A percentile compares a stretch with the other conserved stretches of the same genome.
These are phyloP conservation scores for Spinacia oleracea DNA, from an alignment of 179 eudicot species.

Conservation along the genomic window DNA sequence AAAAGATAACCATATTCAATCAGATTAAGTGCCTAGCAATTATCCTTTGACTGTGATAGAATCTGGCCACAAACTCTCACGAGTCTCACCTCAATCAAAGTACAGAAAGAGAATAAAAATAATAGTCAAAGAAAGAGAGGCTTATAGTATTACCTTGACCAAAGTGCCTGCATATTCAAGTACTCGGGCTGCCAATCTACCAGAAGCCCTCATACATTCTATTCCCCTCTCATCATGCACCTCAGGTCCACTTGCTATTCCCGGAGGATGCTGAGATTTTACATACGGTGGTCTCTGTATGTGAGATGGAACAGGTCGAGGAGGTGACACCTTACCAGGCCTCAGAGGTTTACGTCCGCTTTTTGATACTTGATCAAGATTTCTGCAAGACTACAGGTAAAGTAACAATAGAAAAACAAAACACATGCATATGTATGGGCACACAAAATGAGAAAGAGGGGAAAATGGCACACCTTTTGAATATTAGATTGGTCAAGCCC, in stretches of 20 bases:
- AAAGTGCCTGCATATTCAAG: constrained; percentile 95
- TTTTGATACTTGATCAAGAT: constrained; percentile 44
- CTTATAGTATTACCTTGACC: constrained; percentile 61
- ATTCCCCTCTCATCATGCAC: constrained; percentile 82
- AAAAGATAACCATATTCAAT: not conserved
- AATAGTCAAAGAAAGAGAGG: constrained; percentile 6
- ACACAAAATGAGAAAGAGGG: not conserved
- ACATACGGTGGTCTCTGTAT: constrained; percentile 84
- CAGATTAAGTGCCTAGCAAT: not conserved
- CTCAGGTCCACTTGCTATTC: constrained; percentile 70
- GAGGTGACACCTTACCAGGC: constrained; percentile 89
- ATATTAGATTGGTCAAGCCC: constrained; percentile 61
- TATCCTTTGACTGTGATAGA: not conserved
- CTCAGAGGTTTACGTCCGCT: constrained; percentile 54
- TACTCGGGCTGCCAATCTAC: constrained; percentile 90
- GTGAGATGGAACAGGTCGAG: constrained; percentile 71
- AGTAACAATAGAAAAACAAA: constrained; percentile 16
- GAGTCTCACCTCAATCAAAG: too few relatives aligned
- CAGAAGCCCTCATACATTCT: constrained; percentile 92
- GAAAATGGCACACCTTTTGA: constrained; percentile 51
- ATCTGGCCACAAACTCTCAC: not conserved
- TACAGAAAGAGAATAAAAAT: too few relatives aligned
- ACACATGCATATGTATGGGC: not conserved
- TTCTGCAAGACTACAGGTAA: constrained; percentile 45
- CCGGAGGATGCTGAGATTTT: constrained; percentile 60